These are phyloP conservation scores for Pseudogymnoascus sp. DNA, from an alignment of 2,329 filamentous ascomycete genomes.

Conservation along the genomic window DNA sequence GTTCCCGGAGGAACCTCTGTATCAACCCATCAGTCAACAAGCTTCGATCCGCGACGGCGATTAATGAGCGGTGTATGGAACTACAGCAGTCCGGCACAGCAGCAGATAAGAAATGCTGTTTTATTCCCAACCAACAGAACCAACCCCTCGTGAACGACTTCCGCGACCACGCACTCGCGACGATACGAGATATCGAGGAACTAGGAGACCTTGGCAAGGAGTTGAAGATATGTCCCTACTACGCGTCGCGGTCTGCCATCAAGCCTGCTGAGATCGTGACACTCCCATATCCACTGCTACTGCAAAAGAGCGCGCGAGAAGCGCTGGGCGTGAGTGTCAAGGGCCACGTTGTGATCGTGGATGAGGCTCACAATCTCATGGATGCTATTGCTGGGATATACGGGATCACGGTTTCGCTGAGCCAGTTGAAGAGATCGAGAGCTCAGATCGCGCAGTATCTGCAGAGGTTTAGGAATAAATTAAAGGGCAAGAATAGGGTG, in stretches of 20 bases:
- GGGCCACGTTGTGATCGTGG: constrained; percentile 84
- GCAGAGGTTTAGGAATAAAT: constrained; percentile 74
- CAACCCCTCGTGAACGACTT: constrained; percentile 67
- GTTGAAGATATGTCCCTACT: constrained; percentile 84
- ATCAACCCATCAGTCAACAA: constrained; percentile 77
- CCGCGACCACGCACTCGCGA: constrained; percentile 74
- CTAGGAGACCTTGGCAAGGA: constrained; percentile 68
- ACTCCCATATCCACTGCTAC: constrained; percentile 78
- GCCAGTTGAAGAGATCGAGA: constrained; percentile 63
- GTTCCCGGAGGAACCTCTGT: constrained; percentile 64
- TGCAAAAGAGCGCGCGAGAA: constrained; percentile 81
- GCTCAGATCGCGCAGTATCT: constrained; percentile 74
- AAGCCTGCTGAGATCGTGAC: constrained; percentile 82
- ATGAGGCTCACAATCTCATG: constrained; percentile 97
- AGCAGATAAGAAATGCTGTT: constrained; percentile 62
- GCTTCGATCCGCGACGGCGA: constrained; percentile 63
- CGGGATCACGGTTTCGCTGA: constrained; percentile 64
- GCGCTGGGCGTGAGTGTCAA: constrained; percentile 80
- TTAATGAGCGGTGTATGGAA: constrained; percentile 89
- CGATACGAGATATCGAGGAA: constrained; percentile 88
- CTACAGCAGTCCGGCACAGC: constrained; percentile 64
- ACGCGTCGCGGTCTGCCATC: constrained; percentile 82
- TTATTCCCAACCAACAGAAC: constrained; percentile 69
- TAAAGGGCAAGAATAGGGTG: constrained; percentile 85
- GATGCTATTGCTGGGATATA: constrained; percentile 85